Percentiles rank a stretch among this genome's conserved stretches.
These are phyloP conservation scores for Microdochium nivale DNA, from an alignment of 2,329 filamentous ascomycete species.

Conservation along the genomic window DNA sequence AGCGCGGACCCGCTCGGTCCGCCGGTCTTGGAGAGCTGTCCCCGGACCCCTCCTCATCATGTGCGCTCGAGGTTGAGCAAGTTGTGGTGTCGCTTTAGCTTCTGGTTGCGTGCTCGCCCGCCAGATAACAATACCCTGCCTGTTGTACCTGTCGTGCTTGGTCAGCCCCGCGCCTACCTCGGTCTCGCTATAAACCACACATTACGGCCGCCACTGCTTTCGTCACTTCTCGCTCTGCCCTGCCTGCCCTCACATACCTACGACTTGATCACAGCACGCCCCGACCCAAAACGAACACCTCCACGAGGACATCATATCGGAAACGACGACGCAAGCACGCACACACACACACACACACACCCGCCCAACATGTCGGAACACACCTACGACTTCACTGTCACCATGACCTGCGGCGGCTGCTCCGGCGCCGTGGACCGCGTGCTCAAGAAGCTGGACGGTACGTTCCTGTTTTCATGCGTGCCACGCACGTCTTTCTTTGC, in stretches of 20 bases:
- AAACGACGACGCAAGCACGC: not conserved
- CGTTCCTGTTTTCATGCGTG: slow-evolving; percentile 22
- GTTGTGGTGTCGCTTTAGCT: not conserved
- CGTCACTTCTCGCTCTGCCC: no score
- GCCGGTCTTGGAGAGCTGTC: not conserved
- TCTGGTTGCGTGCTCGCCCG: not conserved
- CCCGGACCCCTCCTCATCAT: not conserved
- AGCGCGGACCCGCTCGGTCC: not conserved
- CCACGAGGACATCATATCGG: slow-evolving; percentile 1
- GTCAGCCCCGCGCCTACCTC: not conserved
- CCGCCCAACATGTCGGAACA: slow-evolving; percentile 59
- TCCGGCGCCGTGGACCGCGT: slow-evolving; percentile 89
- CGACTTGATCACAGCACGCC: not conserved
- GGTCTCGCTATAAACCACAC: not conserved
- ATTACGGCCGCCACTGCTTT: not conserved
- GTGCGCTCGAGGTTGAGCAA: not conserved
- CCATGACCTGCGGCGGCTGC: slow-evolving; percentile 94
- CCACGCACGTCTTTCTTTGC: no score
- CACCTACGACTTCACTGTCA: slow-evolving; percentile 91
- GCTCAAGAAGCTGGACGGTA: slow-evolving; percentile 85
- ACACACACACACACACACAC: slow-evolving; percentile 1
- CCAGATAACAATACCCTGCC: no score
- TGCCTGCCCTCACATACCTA: not conserved
- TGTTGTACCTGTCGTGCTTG: not conserved
- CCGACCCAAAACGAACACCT: not conserved